Base-by-base conservation (phyloP, 2,329 filamentous ascomycete genomes). In the Ophiostoma australiae region DNA sequence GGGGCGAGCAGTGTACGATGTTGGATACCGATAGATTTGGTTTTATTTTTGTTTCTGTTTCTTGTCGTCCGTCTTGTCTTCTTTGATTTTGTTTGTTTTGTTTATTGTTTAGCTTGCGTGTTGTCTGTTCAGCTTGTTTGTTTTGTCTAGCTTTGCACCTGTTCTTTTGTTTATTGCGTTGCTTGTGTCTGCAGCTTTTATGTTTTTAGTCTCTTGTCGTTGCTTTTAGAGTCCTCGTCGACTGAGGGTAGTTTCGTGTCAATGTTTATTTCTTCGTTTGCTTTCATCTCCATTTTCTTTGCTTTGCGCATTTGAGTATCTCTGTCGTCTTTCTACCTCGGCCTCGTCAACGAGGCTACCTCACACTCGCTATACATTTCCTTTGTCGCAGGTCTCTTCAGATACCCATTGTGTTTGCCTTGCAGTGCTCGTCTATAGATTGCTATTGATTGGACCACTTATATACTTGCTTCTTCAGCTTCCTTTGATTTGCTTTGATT, bases 1-100 rank as follows among this genome's bases (percentile, higher is more conserved):
- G 55, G 61, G 63, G 35, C 33, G 63, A 66, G 63, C 63, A 66
- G 63, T 66, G 63, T 66, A 66, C 63, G 63, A 66, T 66, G 63
- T 66, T 66, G 63, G 63, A 66, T 66, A 41, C 63, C 35, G 63
- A 66, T 66, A 66, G 63, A 66, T 48, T 33, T 67, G 37, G 44
- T n/a, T 11, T 63, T 8, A 20, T 33, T 13, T 48, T 33, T 67
- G 37, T 67, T n/a, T 11, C 35, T 8, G 33, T 33, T 13, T 67
- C 13, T 44, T 37, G 7, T 8, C 4, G 3, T 66, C 48, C 8
- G 48, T 52, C n/a, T 52, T 52, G 48, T 58, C 15, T 66, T 66
- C 33, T 20, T 66, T 66, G 23, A 3, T 33, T 66, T 2, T 67
- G 17, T 67, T 6, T 20, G 17, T 10, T 4, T n/a, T 65, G 7